A percentile compares a stretch with the other conserved stretches of the same genome.
phyloP scores from a whole-genome alignment of 2,329 filamentous ascomycete species.

The Zymoseptoria tritici region DNA sequence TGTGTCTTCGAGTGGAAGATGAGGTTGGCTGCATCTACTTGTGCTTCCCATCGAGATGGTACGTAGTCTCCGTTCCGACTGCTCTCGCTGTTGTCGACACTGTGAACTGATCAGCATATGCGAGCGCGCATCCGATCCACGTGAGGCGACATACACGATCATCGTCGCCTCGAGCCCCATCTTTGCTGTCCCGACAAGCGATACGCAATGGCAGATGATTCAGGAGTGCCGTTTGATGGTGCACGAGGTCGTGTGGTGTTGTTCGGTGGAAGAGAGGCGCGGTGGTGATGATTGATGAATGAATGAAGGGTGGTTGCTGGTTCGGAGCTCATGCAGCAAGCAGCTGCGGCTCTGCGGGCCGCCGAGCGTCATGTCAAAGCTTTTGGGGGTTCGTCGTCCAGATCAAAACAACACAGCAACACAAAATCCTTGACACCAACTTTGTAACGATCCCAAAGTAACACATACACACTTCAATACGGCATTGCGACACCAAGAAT shows the following conservation, averaged over 20 bases:
- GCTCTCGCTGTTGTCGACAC: slow-evolving; percentile 97
- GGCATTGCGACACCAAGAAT: background rate
- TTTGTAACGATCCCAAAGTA: background rate
- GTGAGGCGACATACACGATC: slow-evolving; percentile 58
- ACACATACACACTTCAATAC: background rate
- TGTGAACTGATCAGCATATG: slow-evolving; percentile 28
- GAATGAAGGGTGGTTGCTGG: background rate
- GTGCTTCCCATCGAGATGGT: slow-evolving; percentile 91
- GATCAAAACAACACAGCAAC: background rate
- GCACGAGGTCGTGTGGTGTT: background rate
- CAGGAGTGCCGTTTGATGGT: background rate
- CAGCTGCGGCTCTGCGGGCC: background rate
- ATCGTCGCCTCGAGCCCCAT: slow-evolving; percentile 99
- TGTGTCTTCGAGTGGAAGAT: slow-evolving; percentile 94
- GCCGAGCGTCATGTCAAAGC: background rate
- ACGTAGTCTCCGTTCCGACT: slow-evolving; percentile 91
- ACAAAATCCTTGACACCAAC: background rate
- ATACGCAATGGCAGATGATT: background rate
- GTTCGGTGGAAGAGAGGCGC: background rate
- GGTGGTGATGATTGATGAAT: background rate
- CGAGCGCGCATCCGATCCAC: slow-evolving; percentile 10
- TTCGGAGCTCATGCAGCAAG: background rate
- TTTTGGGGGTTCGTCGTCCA: background rate
- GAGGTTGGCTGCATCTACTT: slow-evolving; percentile 88
- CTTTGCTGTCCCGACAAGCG: slow-evolving; percentile 43